Evolutionary conservation across 2,329 filamentous ascomycete genomes (phyloP).

Genomic region (Cytospora chrysosperma): DNA sequence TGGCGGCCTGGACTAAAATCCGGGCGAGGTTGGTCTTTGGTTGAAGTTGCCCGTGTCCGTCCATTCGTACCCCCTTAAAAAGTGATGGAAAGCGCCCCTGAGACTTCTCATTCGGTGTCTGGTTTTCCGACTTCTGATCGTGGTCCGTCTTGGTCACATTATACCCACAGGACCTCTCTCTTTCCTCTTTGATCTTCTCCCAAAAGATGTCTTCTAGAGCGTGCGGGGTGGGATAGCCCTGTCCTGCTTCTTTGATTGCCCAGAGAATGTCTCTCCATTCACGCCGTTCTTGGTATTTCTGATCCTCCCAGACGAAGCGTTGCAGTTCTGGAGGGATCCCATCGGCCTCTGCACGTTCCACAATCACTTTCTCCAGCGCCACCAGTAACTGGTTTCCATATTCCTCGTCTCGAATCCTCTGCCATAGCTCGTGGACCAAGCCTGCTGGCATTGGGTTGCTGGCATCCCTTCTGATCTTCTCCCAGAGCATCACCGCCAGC

Average conservation of each 20-base stretch:
- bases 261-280: constrained; percentile 12
- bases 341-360: background rate
- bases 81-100: constrained; percentile 15
- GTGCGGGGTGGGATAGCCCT: constrained; percentile 7
- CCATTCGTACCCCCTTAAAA: background rate
- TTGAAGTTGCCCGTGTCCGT: background rate
- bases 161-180: background rate
- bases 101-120: background rate
- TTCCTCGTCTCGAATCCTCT: constrained; percentile 11
- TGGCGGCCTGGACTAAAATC: constrained; percentile 34
- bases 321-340: background rate
- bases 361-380: background rate
- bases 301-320: background rate
- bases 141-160: background rate
- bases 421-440: constrained; percentile 8
- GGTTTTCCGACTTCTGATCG: background rate
- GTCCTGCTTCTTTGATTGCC: constrained; percentile 10
- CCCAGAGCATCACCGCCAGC: constrained; percentile 4
- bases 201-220: constrained; percentile 15
- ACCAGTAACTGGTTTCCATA: background rate
- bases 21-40: constrained; percentile 29
- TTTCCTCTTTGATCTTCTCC: constrained; percentile 7
- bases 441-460: background rate
- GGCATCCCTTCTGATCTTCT: background rate
- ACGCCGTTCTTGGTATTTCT: background rate